Conservation (phyloP, 139 green algal genomes). For the Mychonastes homosphaera region DNA sequence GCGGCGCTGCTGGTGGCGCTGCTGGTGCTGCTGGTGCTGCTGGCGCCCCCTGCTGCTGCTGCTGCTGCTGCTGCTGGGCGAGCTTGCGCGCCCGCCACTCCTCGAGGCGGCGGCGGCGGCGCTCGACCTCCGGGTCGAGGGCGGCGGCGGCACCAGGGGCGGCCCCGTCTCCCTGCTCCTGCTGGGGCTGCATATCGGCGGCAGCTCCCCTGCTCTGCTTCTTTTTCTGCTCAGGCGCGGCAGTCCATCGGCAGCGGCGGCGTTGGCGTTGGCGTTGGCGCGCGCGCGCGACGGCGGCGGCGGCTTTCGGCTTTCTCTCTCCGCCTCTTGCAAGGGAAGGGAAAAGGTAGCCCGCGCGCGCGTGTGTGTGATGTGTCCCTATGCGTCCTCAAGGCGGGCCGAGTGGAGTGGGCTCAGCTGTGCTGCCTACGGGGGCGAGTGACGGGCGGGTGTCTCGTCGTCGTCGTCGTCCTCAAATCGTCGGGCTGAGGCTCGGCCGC, state of each 20-base stretch:
- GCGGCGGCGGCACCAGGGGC: conserved; percentile 33
- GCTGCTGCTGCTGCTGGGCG: conserved; percentile 9
- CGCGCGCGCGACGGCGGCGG: too few relatives aligned
- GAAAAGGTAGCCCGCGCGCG: too few relatives aligned
- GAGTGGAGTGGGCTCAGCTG: too few relatives aligned
- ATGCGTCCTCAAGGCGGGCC: too few relatives aligned
- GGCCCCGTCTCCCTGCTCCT: conserved; percentile 11
- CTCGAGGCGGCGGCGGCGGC: conserved; percentile 49
- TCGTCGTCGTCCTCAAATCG: too few relatives aligned
- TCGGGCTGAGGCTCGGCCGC: too few relatives aligned
- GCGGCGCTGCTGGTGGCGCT: background rate
- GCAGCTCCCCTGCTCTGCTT: background rate
- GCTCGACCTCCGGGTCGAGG: conserved; percentile 57
- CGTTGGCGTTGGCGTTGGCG: background rate
- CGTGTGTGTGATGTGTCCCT: too few relatives aligned
- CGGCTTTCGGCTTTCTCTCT: too few relatives aligned
- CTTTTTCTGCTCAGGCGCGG: background rate
- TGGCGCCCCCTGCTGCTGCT: conserved; percentile 7
- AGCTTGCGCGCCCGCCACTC: conserved; percentile 49
- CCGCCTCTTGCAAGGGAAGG: too few relatives aligned
- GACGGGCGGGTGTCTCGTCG: too few relatives aligned
- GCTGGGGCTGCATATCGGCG: background rate
- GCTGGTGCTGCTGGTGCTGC: background rate
- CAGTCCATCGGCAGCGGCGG: background rate
- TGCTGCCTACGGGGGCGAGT: too few relatives aligned